phyloP scores from a whole-genome alignment of 2,329 filamentous ascomycete species.

The Apiospora marii region DNA sequence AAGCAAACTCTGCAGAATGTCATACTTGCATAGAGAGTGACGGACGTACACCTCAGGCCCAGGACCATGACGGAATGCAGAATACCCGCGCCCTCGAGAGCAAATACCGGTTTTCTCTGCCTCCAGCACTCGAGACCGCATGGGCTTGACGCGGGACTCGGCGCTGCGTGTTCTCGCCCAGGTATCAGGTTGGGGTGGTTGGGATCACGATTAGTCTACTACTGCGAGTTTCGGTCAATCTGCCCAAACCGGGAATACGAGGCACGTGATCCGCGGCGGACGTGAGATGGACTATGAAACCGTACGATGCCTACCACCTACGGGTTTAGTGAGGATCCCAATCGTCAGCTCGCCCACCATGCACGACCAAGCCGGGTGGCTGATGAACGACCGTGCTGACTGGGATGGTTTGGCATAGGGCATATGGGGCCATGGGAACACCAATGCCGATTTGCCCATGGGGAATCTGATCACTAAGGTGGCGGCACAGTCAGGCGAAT shows the following conservation, averaged over 20 bases:
- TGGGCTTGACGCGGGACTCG: neutral
- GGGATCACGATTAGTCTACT: neutral
- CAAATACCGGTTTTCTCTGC: neutral
- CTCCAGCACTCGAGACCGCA: neutral
- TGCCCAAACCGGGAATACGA: slow-evolving; percentile 10
- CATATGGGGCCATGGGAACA: neutral
- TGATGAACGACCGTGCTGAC: slow-evolving; percentile 7
- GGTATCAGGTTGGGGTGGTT: neutral
- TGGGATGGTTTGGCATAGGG: neutral
- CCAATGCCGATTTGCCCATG: neutral
- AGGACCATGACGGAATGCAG: neutral
- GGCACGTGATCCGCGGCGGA: neutral
- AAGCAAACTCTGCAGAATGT: slow-evolving; percentile 8
- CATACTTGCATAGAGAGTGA: slow-evolving; percentile 5
- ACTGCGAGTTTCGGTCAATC: slow-evolving; percentile 13
- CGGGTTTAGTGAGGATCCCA: neutral
- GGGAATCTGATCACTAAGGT: neutral
- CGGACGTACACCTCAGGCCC: slow-evolving; percentile 1
- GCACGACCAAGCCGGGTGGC: slow-evolving; percentile 6
- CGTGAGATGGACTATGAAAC: neutral
- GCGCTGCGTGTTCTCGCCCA: neutral
- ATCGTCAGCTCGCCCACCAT: neutral
- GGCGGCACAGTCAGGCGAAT: slow-evolving; percentile 1
- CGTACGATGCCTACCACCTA: neutral
- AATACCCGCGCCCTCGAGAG: neutral